Evolutionary conservation across 1,284 basidiomycete genomes (phyloP), one percentile per base, ranked within the genome.

Genomic region (Rhodotorula sp.): DNA sequence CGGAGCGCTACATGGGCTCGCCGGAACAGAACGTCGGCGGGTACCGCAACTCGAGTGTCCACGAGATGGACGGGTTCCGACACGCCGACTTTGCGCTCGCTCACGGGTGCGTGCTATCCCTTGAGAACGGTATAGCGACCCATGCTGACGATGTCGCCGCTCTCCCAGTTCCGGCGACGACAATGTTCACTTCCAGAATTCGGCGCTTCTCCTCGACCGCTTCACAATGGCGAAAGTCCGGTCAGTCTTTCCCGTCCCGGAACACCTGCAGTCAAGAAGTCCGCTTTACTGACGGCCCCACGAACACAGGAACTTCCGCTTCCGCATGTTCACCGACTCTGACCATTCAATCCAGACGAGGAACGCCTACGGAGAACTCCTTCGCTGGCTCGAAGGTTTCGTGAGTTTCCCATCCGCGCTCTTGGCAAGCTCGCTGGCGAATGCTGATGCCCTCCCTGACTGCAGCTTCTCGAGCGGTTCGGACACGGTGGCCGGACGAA

Each of bases 321-420:
- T 97, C 82, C 86, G 95, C 79, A 92, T 97, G 90, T 99, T 98
- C 82, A 93, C 93, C 38, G 95, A 99, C 81, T 93, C 91, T 66
- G 75, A 78, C 60, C 73, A 74, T 48, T 70, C 68, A 38, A 75
- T 77, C 65, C 58, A 54, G 56, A 68, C 76, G 54, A 28, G 66
- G 28, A 64, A 56, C 21, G 73, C 73, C 19, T 71, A 64, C 79
- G 93, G 92, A 77, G 90, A 92, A 79, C 93, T 97, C 78, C 80
- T 74, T 57, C 31, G 38, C 1, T 74, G 66, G 66, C 43, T 74
- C 26, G 66, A 71, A 26, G 56, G 83, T 28, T 94, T 97, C 71
- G 70, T 71, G 49, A 60, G 70, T 63, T 23, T 0, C n/a, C 23
- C n/a, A 8, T 3, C 21, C 31, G 21, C 12, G 8, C 31, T 26